A percentile compares a stretch with the other conserved stretches of the same genome.
Conservation (phyloP, 495 filamentous ascomycete genomes). For the Daldinia decipiens region DNA sequence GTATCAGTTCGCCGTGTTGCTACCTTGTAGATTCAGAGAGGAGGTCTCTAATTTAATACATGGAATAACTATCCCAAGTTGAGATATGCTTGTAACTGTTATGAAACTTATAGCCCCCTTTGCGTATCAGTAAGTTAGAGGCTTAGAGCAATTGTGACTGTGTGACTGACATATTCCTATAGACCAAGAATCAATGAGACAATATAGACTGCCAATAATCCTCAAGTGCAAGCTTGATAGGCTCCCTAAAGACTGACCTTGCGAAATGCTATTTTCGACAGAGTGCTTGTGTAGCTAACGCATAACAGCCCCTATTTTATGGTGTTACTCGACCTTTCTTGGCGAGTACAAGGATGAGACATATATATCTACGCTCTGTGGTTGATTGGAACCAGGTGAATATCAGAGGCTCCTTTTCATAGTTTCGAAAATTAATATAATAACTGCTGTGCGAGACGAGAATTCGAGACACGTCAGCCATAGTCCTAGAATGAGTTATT, state of each 20-base stretch:
- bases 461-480: not conserved
- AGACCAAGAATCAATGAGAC: too few relatives aligned
- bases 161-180: too few relatives aligned
- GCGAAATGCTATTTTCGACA: not conserved
- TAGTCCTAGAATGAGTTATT: not conserved
- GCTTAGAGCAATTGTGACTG: too few relatives aligned
- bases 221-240: not conserved
- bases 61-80: too few relatives aligned
- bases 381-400: not conserved
- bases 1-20: too few relatives aligned
- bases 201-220: not conserved
- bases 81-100: too few relatives aligned
- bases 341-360: not conserved
- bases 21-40: too few relatives aligned
- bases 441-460: not conserved
- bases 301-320: not conserved
- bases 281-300: not conserved
- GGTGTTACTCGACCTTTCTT: not conserved
- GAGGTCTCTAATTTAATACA: too few relatives aligned
- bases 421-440: not conserved
- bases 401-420: not conserved
- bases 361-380: not conserved
- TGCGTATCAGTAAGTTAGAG: too few relatives aligned
- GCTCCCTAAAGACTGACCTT: not conserved
- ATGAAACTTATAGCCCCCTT: too few relatives aligned